These are phyloP conservation scores for Penicillium sclerotiorum DNA, from an alignment of 2,329 filamentous ascomycete species.

Conservation along the genomic window DNA sequence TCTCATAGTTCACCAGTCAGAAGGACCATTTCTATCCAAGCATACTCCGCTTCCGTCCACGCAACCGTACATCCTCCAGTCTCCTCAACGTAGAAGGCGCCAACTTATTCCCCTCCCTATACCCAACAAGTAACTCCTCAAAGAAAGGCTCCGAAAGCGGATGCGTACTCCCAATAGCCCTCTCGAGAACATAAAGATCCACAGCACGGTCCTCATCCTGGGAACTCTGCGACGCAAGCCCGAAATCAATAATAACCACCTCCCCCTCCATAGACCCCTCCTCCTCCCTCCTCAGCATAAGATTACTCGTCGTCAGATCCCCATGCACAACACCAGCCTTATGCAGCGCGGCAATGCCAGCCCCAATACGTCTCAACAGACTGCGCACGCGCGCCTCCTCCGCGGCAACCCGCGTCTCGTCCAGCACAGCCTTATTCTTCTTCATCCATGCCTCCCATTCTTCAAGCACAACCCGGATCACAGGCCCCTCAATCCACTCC, in stretches of 20 bases:
- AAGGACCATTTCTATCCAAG: conserved; percentile 62
- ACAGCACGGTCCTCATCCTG: conserved; percentile 94
- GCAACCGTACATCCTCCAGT: conserved; percentile 88
- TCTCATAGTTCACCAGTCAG: conserved; percentile 1
- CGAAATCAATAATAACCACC: conserved; percentile 91
- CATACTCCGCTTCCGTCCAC: conserved; percentile 97
- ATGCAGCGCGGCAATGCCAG: conserved; percentile 75
- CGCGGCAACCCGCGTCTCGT: conserved; percentile 35
- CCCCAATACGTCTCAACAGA: conserved; percentile 72
- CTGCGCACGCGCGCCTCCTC: conserved; percentile 57
- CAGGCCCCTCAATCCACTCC: conserved; percentile 79
- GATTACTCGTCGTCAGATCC: conserved; percentile 94
- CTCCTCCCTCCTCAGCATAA: conserved; percentile 67
- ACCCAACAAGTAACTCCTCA: conserved; percentile 70
- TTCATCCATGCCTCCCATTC: conserved; percentile 62
- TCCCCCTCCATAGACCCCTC: conserved; percentile 62
- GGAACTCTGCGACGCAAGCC: conserved; percentile 76
- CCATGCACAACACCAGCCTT: conserved; percentile 86
- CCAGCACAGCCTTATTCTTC: conserved; percentile 31
- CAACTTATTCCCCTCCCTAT: conserved; percentile 74
- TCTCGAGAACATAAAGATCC: conserved; percentile 91
- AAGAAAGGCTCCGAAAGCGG: conserved; percentile 80
- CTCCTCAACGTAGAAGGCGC: conserved; percentile 74
- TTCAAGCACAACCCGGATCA: conserved; percentile 71
- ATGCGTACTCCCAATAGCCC: conserved; percentile 94